Percentiles rank a stretch among this genome's conserved stretches.
phyloP scores from a whole-genome alignment of 1,284 basidiomycete genomes.

The Gymnopus androsaceus region DNA sequence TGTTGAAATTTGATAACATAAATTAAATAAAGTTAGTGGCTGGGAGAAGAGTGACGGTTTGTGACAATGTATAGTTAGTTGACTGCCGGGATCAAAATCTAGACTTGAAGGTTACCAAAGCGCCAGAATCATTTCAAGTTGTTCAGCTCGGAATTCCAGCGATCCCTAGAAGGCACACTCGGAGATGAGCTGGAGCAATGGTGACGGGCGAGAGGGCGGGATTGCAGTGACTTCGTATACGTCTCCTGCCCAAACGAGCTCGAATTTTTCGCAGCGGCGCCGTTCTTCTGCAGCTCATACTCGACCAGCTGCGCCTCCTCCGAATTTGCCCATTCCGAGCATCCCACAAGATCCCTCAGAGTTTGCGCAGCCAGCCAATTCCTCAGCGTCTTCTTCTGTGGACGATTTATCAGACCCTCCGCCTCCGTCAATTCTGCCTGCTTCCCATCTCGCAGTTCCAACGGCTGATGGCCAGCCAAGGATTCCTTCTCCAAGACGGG shows the following conservation, averaged over 20 bases:
- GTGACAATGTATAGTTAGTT: no score
- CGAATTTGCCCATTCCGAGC: constrained; percentile 68
- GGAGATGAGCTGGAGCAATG: constrained; percentile 4
- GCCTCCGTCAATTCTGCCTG: constrained; percentile 49
- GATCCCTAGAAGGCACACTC: background rate
- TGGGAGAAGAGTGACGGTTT: no score
- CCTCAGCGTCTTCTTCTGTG: constrained; percentile 43
- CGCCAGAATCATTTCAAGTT: background rate
- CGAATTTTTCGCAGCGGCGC: constrained; percentile 50
- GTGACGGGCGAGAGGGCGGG: constrained; percentile 1
- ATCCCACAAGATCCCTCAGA: constrained; percentile 12
- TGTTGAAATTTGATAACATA: no score
- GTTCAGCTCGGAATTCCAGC: background rate
- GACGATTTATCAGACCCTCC: constrained; percentile 63
- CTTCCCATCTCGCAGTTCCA: constrained; percentile 24
- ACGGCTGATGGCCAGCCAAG: constrained; percentile 42
- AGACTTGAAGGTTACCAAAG: constrained; percentile 1
- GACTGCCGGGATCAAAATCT: background rate
- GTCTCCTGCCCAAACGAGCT: constrained; percentile 23
- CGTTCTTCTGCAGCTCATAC: constrained; percentile 66
- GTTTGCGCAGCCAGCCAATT: constrained; percentile 58
- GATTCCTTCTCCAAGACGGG: constrained; percentile 74
- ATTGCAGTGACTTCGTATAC: constrained; percentile 5
- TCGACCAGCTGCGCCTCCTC: constrained; percentile 69
- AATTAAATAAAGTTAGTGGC: no score